Percentiles rank a stretch among this genome's conserved stretches.
Evolutionary conservation across 495 filamentous ascomycete species (phyloP).

Genomic region (Penicillium taxi): DNA sequence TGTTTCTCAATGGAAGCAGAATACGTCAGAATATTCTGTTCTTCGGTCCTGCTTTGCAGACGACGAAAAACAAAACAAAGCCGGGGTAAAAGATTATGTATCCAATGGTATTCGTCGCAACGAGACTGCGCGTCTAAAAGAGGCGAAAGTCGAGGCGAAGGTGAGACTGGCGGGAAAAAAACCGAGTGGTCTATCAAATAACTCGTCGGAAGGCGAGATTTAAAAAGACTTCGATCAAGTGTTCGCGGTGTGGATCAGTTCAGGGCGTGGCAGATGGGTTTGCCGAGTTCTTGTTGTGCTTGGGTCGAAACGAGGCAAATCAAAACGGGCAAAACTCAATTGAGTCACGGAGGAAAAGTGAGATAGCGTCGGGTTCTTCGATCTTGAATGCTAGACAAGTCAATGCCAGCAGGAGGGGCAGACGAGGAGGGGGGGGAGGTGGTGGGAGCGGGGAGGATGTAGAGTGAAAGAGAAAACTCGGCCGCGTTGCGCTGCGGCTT

Average conservation of each 20-base stretch:
- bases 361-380: constrained; percentile 12
- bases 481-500: constrained; percentile 14
- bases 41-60: constrained; percentile 1
- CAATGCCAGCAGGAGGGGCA: constrained; percentile 43
- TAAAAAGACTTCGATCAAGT: no score
- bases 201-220: no score
- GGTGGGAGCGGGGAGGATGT: constrained; percentile 23
- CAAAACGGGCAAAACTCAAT: no score
- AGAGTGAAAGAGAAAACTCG: constrained; percentile 30
- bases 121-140: background rate
- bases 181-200: constrained; percentile 3
- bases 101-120: constrained; percentile 4
- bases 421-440: constrained; percentile 27
- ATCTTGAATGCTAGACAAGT: constrained; percentile 44
- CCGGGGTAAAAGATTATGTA: background rate
- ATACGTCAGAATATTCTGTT: background rate
- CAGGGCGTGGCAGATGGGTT: no score
- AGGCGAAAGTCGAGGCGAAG: background rate
- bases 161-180: background rate
- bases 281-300: no score
- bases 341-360: constrained; percentile 6
- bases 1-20: constrained; percentile 1
- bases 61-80: constrained; percentile 1
- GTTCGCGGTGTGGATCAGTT: no score
- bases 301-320: no score